Evolutionary conservation across 208 protist genomes (phyloP).

Genomic region (Leishmania mexicana): DNA sequence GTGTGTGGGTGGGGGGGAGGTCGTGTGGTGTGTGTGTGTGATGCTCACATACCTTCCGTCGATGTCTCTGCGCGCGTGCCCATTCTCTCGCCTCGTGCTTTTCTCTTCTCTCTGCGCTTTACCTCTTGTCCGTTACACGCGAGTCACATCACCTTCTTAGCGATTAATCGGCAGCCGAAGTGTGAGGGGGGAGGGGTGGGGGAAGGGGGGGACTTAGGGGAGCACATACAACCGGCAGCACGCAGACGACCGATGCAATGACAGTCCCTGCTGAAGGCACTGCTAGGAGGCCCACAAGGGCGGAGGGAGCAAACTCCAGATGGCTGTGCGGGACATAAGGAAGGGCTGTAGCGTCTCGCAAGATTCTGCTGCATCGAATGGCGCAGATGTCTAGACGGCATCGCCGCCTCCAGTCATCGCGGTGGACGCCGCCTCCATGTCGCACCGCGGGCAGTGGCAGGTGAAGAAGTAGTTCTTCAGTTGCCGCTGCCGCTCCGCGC

Average conservation of each 20-base stretch:
- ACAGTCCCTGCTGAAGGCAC: neutral
- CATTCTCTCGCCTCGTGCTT: no score
- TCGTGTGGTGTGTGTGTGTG: neutral
- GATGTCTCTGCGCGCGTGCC: no score
- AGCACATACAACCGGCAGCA: neutral
- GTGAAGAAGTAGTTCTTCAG: constrained; percentile 80
- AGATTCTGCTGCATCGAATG: neutral
- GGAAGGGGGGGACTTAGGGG: neutral
- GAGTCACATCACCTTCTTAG: neutral
- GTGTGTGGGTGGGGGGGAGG: neutral
- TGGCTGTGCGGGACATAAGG: neutral
- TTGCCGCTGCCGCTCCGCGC: constrained; percentile 37
- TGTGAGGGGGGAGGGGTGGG: neutral
- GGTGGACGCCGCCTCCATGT: constrained; percentile 10
- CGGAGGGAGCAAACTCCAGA: neutral
- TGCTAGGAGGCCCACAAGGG: neutral
- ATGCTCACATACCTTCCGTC: no score
- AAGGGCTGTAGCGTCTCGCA: neutral
- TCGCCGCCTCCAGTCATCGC: neutral
- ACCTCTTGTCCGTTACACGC: neutral
- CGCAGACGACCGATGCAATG: neutral
- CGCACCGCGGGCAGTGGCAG: constrained; percentile 62
- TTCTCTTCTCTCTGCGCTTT: neutral
- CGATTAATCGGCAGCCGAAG: neutral
- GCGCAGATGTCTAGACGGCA: neutral